Evolutionary conservation across 129 eudicot genomes (phyloP).

Genomic region (Kitagawia praeruptora): DNA sequence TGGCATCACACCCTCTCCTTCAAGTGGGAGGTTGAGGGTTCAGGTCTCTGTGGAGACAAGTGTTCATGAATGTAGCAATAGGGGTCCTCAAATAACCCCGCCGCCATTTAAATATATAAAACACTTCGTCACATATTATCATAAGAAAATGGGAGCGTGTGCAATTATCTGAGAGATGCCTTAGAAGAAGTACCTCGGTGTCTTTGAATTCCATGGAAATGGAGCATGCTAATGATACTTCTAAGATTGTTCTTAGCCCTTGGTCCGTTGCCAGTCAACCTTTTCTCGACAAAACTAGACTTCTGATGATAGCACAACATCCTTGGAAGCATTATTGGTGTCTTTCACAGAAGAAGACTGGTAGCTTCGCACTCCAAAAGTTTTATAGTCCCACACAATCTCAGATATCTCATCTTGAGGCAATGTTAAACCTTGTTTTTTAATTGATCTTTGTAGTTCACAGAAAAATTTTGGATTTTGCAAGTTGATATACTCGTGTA

Average conservation of each 20-base stretch:
- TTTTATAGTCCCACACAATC: conserved; percentile 79
- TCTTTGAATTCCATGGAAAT: not conserved
- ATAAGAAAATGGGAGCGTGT: not conserved
- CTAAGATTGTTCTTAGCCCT: not conserved
- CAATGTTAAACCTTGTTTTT: conserved; percentile 39
- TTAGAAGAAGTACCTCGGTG: not conserved
- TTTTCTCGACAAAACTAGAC: not conserved
- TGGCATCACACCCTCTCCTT: not conserved
- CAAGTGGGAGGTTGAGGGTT: not conserved
- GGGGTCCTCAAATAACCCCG: not conserved
- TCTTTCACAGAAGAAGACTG: conserved; percentile 12
- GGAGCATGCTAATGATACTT: not conserved
- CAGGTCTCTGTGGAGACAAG: not conserved
- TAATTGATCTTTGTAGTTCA: conserved; percentile 53
- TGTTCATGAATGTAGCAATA: not conserved
- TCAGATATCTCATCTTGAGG: conserved; percentile 85
- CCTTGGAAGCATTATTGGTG: conserved; percentile 7
- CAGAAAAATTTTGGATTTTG: conserved; percentile 61
- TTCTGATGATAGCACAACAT: not conserved
- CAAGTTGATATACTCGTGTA: conserved; percentile 60
- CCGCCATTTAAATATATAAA: not conserved
- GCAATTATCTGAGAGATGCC: not conserved
- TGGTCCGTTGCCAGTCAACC: not conserved
- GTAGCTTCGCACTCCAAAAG: conserved; percentile 34
- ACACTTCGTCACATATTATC: not conserved